phyloP scores from a whole-genome alignment of 345 rosid species.

The Boechera divaricarpa region DNA sequence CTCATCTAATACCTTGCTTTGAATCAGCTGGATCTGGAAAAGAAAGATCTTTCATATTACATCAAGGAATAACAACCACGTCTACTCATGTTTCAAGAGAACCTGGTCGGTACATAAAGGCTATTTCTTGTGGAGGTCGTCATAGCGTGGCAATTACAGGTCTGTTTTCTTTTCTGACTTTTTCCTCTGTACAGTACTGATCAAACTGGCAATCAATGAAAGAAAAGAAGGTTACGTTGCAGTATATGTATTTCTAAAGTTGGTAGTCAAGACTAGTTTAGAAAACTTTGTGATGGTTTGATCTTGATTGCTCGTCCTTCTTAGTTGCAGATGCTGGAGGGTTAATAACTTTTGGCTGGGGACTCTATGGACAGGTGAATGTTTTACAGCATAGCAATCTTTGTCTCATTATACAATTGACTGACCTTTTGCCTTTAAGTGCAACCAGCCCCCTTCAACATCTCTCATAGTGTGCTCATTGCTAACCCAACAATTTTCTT shows the following conservation, averaged over 20 bases:
- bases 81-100: slow-evolving; percentile 47
- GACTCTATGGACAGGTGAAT: slow-evolving; percentile 83
- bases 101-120: slow-evolving; percentile 65
- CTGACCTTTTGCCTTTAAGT: background rate
- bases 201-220: background rate
- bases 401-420: background rate
- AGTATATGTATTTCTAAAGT: background rate
- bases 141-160: slow-evolving; percentile 86
- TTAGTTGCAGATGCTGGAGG: slow-evolving; percentile 69
- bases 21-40: slow-evolving; percentile 55
- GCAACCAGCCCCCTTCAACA: no score
- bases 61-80: slow-evolving; percentile 54
- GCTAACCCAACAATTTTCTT: slow-evolving; percentile 7
- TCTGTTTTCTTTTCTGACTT: slow-evolving; percentile 38
- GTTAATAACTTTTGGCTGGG: slow-evolving; percentile 88
- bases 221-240: background rate
- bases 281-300: slow-evolving; percentile 3
- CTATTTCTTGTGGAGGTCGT: slow-evolving; percentile 86
- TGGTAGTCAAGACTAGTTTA: background rate
- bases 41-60: slow-evolving; percentile 49
- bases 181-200: slow-evolving; percentile 1
- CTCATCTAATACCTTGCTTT: slow-evolving; percentile 74
- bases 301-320: slow-evolving; percentile 27
- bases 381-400: background rate
- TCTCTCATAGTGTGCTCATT: background rate